Conservation (phyloP, 1,139 yeast species). For the Candida frijolesensis region DNA sequence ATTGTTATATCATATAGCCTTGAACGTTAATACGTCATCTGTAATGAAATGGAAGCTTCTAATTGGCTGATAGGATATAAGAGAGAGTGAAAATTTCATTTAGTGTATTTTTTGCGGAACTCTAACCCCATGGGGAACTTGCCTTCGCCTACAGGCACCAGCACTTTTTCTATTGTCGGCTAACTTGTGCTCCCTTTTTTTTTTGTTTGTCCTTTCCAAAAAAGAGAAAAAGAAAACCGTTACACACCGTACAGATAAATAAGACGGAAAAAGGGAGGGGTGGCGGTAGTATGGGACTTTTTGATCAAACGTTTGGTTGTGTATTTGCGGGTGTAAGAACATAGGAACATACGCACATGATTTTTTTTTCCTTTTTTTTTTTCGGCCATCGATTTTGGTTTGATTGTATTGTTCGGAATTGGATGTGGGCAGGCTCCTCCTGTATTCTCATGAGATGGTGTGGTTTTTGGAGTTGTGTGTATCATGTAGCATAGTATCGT, state of each 20-base stretch:
- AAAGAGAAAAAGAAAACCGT: background rate
- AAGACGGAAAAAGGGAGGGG: background rate
- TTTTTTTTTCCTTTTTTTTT: background rate
- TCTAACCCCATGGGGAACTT: constrained; percentile 3
- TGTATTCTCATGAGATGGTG: background rate
- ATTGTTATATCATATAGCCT: too few species aligned
- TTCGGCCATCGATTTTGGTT: background rate
- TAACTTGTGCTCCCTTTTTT: background rate
- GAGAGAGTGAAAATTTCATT: background rate
- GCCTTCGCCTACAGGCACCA: background rate
- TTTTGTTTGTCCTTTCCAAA: background rate
- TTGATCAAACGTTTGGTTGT: background rate
- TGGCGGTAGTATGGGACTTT: background rate
- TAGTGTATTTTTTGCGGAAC: background rate
- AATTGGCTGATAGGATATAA: background rate
- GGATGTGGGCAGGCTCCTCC: background rate
- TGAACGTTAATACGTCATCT: background rate
- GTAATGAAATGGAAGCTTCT: background rate
- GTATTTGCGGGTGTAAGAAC: background rate
- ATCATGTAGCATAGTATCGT: background rate
- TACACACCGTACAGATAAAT: background rate
- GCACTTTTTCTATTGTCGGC: background rate
- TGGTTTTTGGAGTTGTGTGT: background rate
- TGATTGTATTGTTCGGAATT: too few species aligned
- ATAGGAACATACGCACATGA: background rate